Evolutionary conservation across 345 rosid genomes (phyloP).

Genomic region (Sisymbrium irio): DNA sequence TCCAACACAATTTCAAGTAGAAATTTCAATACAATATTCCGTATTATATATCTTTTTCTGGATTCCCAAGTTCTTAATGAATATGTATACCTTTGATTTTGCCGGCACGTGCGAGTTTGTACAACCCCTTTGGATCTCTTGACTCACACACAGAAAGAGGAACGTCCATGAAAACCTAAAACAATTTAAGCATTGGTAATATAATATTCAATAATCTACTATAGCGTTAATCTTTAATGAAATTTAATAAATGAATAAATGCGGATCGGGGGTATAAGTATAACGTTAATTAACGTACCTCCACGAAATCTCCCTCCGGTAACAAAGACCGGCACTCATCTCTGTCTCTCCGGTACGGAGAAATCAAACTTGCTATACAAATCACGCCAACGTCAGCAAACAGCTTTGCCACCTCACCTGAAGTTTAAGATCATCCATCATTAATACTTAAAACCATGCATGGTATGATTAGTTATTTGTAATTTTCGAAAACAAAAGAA

Average conservation of each 20-base stretch:
- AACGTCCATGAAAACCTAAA: constrained; percentile 74
- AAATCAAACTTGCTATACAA: constrained; percentile 81
- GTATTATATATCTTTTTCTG: background rate
- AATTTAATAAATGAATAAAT: background rate
- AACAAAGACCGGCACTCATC: constrained; percentile 64
- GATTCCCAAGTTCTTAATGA: background rate
- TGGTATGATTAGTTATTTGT: background rate
- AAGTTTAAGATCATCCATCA: constrained; percentile 16
- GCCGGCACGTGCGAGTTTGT: constrained; percentile 88
- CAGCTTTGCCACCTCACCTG: constrained; percentile 84
- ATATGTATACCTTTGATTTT: constrained; percentile 60
- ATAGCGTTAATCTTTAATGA: background rate
- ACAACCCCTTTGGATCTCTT: constrained; percentile 83
- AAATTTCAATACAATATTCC: background rate
- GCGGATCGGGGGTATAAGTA: background rate
- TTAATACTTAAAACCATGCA: background rate
- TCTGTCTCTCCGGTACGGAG: constrained; percentile 80
- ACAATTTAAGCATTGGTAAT: background rate
- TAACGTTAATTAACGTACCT: constrained; percentile 41
- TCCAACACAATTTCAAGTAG: background rate
- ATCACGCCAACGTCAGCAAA: constrained; percentile 83
- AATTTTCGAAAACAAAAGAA: background rate
- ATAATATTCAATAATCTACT: background rate
- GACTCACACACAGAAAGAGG: constrained; percentile 76
- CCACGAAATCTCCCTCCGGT: constrained; percentile 73